Conservation (phyloP, 805 yeast genomes). For the Kodamaea leandrae region DNA sequence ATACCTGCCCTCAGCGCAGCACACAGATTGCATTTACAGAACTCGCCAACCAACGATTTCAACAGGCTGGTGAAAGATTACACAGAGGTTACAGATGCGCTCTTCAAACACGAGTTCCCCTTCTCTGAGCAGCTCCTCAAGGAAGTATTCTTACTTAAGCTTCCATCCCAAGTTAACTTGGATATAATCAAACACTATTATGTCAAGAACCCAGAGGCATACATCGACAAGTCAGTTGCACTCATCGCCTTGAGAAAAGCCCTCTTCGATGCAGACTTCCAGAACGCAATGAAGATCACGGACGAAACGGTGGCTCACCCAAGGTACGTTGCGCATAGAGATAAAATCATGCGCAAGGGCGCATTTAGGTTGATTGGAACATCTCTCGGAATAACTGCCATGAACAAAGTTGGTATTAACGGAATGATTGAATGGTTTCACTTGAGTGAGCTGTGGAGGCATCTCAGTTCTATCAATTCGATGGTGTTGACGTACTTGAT, state of each 20-base stretch:
- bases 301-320: slow-evolving; percentile 60
- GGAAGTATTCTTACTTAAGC: slow-evolving; percentile 29
- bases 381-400: slow-evolving; percentile 32
- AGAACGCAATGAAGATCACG: slow-evolving; percentile 53
- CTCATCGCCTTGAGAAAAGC: slow-evolving; percentile 63
- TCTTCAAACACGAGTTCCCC: slow-evolving; percentile 21
- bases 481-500: slow-evolving; percentile 39
- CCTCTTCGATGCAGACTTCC: slow-evolving; percentile 57
- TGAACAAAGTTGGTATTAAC: slow-evolving; percentile 43
- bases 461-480: slow-evolving; percentile 46
- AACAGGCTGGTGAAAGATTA: slow-evolving; percentile 12
- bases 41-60: slow-evolving; percentile 20
- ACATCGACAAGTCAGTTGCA: slow-evolving; percentile 40
- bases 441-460: slow-evolving; percentile 38
- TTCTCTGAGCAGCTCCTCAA: slow-evolving; percentile 27
- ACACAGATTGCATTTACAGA: slow-evolving; percentile 16
- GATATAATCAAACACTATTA: slow-evolving; percentile 19
- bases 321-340: slow-evolving; percentile 41
- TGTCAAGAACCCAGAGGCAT: slow-evolving; percentile 15
- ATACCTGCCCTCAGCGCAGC: slow-evolving; percentile 25
- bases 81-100: slow-evolving; percentile 15
- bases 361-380: slow-evolving; percentile 30
- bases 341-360: slow-evolving; percentile 30
- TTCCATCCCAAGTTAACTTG: slow-evolving; percentile 31
- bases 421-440: slow-evolving; percentile 36